A percentile compares a stretch with the other conserved stretches of the same genome.
Conservation (phyloP, 495 filamentous ascomycete genomes). For the Neurospora sp. region DNA sequence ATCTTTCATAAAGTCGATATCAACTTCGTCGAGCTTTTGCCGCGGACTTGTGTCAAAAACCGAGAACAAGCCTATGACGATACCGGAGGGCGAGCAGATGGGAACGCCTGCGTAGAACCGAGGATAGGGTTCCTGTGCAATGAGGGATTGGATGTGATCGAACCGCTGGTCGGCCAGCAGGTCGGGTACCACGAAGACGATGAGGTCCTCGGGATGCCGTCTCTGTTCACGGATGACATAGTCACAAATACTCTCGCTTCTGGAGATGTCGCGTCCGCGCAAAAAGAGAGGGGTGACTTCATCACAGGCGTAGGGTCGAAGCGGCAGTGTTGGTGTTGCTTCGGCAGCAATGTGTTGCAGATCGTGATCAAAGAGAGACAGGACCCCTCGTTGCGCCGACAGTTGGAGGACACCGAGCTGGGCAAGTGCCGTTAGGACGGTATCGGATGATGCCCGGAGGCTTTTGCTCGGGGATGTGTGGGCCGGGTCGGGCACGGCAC, state of each 20-base stretch:
- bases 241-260: constrained; percentile 38
- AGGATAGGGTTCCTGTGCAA: constrained; percentile 25
- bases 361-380: constrained; percentile 51
- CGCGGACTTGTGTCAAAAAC: constrained; percentile 50
- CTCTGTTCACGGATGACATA: constrained; percentile 22
- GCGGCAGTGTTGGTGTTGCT: constrained; percentile 44
- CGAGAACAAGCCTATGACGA: constrained; percentile 64
- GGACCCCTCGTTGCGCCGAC: constrained; percentile 41
- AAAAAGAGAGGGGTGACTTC: constrained; percentile 29
- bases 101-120: constrained; percentile 60
- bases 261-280: constrained; percentile 34
- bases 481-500: not conserved
- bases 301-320: constrained; percentile 26
- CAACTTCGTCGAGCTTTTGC: constrained; percentile 24
- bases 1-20: constrained; percentile 33
- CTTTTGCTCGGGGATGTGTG: constrained; percentile 6
- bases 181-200: constrained; percentile 39
- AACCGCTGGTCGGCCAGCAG: constrained; percentile 40
- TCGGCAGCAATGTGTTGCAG: constrained; percentile 55
- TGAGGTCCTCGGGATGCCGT: constrained; percentile 21
- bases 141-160: constrained; percentile 17
- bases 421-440: constrained; percentile 53
- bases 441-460: constrained; percentile 36
- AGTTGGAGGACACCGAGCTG: constrained; percentile 50
- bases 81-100: constrained; percentile 54